phyloP scores from a whole-genome alignment of 176 grass and related monocot species.

The Metroxylon sagu region DNA sequence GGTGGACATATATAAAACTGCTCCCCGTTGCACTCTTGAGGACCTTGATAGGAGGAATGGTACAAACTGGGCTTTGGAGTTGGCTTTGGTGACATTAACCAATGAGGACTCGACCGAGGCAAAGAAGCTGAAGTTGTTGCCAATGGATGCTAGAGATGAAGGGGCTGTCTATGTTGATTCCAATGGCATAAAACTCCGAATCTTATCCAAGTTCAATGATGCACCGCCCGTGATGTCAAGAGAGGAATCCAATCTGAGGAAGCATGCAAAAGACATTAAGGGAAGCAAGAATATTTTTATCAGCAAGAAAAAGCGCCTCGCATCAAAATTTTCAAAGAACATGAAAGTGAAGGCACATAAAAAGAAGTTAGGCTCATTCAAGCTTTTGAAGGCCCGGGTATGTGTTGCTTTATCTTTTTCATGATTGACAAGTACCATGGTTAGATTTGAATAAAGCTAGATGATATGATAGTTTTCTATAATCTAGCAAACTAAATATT shows the following conservation, averaged over 20 bases:
- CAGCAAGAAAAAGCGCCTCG: slow-evolving; percentile 18
- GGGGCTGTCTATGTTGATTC: slow-evolving; percentile 85
- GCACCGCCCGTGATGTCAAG: slow-evolving; percentile 14
- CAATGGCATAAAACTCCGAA: slow-evolving; percentile 79
- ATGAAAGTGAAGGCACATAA: slow-evolving; percentile 52
- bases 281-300: slow-evolving; percentile 35
- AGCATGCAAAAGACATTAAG: slow-evolving; percentile 31
- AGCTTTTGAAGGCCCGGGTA: slow-evolving; percentile 58
- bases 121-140: slow-evolving; percentile 25
- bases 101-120: slow-evolving; percentile 27
- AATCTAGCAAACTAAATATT: too few species aligned
- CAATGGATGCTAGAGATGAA: slow-evolving; percentile 36
- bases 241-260: slow-evolving; percentile 30
- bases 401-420: background rate
- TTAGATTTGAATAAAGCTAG: too few species aligned
- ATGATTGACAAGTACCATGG: too few species aligned
- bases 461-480: too few species aligned
- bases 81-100: slow-evolving; percentile 17
- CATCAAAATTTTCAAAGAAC: slow-evolving; percentile 37
- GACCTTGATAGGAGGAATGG: slow-evolving; percentile 93
- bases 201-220: slow-evolving; percentile 59
- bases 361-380: slow-evolving; percentile 45
- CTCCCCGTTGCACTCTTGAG: slow-evolving; percentile 62
- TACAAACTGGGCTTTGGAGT: slow-evolving; percentile 62
- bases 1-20: slow-evolving; percentile 68